Evolutionary conservation across 441 rosid species (phyloP), one percentile per base, ranked within the genome.

Genomic region (Adansonia rubrostipa): DNA sequence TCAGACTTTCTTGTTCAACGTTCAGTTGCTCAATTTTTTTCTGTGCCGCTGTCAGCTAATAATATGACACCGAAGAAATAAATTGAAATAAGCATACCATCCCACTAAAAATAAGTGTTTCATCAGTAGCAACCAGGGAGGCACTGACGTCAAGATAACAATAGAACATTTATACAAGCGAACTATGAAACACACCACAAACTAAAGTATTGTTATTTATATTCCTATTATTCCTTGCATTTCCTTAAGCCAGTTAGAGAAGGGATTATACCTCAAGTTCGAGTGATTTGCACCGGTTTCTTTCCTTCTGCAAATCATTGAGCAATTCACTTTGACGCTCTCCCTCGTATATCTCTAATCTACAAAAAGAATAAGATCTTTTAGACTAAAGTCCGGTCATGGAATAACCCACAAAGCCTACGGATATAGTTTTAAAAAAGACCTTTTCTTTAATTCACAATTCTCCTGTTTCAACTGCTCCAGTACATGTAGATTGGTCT

Each of bases 1-100:
- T 83, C 24, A 96, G 85, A 79, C 88, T 86, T 63, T 85, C 92
- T 77, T 91, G 99, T 78, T 93, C 99, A 79, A 82, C 86, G 78
- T 83, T 82, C 87, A 84, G 51, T 64, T 87, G 90, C 42, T 86
- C 96, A 54, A 90, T 69, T 75, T 88, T 89, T 2, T 78, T 40
- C 42, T 78, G 83, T 50, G 90, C 82, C 69, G 70, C 85, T 74
- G 83, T 75, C 44, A 95, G 82, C 98, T 93, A 83, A 58, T 44
- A 40, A 11, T 53, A 76, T 11, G 11, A 76, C 11, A 14, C 1
- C 8, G 40, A 19, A 28, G 13, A 65, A 15, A 33, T 6, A 64
- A n/a, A 51, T 5, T 5, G 54, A 64, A 9, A 44, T 24, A n/a
- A 66, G 10, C 3, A 36, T 45, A 67, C 45, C 20, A 19, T 44